Evolutionary conservation across 2,329 filamentous ascomycete genomes (phyloP), one percentile per base, ranked within the genome.

Genomic region (Ceratocystis smalleyi): DNA sequence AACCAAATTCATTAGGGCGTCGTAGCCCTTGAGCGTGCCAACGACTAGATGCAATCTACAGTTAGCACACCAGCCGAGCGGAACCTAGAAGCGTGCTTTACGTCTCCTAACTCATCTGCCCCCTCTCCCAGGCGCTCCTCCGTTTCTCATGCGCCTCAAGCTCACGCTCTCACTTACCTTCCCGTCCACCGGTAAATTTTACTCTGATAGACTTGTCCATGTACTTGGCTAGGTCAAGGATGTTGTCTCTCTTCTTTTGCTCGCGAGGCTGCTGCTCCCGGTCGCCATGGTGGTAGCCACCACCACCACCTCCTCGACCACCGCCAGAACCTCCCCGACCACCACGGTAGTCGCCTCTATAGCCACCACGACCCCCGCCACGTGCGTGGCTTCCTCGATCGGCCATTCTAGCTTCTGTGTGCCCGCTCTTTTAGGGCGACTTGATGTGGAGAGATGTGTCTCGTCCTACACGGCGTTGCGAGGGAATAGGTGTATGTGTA

Each of bases 1-100:
- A 30, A 99, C 94, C 67, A 99, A 80, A 74, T 99, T 99, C 91
- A 97, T 97, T 67, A 99, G 81, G 70, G 94, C 91, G 74, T 99
- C 94, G 74, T 91, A 97, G 68, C 94, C 94, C 75, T 97, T 97
- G 51, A 99, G 79, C 1, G 84, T 89, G 62, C 94, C 94, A 61
- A 85, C 86, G 65, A 96, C 92, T 96, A 71, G 61, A 43, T 45
- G n/a, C 24, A 7, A 45, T n/a, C 17, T 17, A 27, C 7, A 61
- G 27, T 66, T 68, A 67, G 67, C 63, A 61, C 35, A 55, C 24
- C 19, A 8, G 22, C n/a, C 22, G n/a, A 15, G 17, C 43, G 6
- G 2, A 30, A 17, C 15, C 8, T 22, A 51, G 10, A 63, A 40
- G 57, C 30, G 55, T n/a, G 30, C 32, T 15, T 15, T 40, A 54